Conservation (phyloP, 139 green algal genomes). For the Picochlorum sp. region DNA sequence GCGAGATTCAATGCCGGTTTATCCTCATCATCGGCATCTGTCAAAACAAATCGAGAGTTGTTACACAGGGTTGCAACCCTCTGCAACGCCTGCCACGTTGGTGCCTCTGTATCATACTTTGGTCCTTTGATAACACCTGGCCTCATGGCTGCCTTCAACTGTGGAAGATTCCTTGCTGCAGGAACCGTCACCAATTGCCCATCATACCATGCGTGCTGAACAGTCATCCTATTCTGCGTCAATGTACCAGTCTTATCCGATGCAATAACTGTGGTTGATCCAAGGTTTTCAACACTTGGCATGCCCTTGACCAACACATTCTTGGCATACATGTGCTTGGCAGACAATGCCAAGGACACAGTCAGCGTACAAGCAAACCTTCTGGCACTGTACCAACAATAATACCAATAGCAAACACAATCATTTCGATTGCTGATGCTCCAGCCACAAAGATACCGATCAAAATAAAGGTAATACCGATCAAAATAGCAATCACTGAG, state of each 20-base stretch:
- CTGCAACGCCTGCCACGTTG: conserved; percentile 50
- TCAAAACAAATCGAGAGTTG: conserved; percentile 59
- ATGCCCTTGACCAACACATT: conserved; percentile 76
- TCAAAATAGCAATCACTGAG: conserved; percentile 66
- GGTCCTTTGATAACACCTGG: conserved; percentile 19
- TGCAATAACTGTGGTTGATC: conserved; percentile 42
- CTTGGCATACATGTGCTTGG: conserved; percentile 81
- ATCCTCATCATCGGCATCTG: conserved; percentile 31
- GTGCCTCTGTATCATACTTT: conserved; percentile 30
- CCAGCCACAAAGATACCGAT: conserved; percentile 58
- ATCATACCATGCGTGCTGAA: conserved; percentile 38
- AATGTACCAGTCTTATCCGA: conserved; percentile 58
- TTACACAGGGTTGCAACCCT: conserved; percentile 61
- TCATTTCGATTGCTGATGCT: conserved; percentile 27
- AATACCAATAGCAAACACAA: conserved; percentile 60
- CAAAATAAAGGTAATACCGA: conserved; percentile 58
- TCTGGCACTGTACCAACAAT: conserved; percentile 94
- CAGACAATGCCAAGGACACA: conserved; percentile 94
- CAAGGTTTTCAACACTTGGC: conserved; percentile 93
- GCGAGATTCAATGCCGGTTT: conserved; percentile 26
- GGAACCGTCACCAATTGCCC: conserved; percentile 38
- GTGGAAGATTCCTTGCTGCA: conserved; percentile 47
- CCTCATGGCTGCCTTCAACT: conserved; percentile 32
- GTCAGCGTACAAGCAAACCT: conserved; percentile 95
- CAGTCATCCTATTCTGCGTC: conserved; percentile 41